These are phyloP conservation scores for Ceriops decandra DNA, from an alignment of 345 rosid genomes.

Conservation along the genomic window DNA sequence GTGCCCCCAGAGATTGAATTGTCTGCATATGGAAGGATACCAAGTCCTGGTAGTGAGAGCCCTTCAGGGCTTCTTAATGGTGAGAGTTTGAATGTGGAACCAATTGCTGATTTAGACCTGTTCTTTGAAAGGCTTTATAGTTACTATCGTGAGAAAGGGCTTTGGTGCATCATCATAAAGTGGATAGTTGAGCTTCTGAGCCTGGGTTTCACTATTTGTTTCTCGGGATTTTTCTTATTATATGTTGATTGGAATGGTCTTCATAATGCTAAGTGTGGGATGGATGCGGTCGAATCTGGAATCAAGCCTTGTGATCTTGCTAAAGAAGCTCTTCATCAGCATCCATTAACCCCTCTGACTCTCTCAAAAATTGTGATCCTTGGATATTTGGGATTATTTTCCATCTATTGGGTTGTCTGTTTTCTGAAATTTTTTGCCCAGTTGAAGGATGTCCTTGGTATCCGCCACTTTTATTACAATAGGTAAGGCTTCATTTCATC, in stretches of 20 bases:
- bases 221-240: constrained; percentile 91
- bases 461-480: constrained; percentile 76
- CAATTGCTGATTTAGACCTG: constrained; percentile 87
- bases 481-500: constrained; percentile 42
- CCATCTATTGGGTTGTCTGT: constrained; percentile 83
- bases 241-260: constrained; percentile 99
- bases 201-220: constrained; percentile 84
- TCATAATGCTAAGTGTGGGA: constrained; percentile 95
- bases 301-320: constrained; percentile 93
- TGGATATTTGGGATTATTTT: constrained; percentile 82
- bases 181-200: constrained; percentile 94
- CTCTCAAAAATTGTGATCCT: constrained; percentile 74
- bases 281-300: constrained; percentile 98
- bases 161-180: constrained; percentile 88
- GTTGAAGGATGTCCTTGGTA: constrained; percentile 71
- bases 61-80: constrained; percentile 95
- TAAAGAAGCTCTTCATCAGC: constrained; percentile 82
- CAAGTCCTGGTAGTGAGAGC: constrained; percentile 95
- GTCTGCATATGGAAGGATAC: constrained; percentile 71
- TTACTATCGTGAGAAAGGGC: constrained; percentile 94
- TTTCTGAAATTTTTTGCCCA: constrained; percentile 91
- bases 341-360: constrained; percentile 88
- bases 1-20: constrained; percentile 86
- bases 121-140: constrained; percentile 88
- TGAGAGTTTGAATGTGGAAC: constrained; percentile 71